These are phyloP conservation scores for Fusarium aywerte DNA, from an alignment of 2,329 filamentous ascomycete species.

Conservation along the genomic window DNA sequence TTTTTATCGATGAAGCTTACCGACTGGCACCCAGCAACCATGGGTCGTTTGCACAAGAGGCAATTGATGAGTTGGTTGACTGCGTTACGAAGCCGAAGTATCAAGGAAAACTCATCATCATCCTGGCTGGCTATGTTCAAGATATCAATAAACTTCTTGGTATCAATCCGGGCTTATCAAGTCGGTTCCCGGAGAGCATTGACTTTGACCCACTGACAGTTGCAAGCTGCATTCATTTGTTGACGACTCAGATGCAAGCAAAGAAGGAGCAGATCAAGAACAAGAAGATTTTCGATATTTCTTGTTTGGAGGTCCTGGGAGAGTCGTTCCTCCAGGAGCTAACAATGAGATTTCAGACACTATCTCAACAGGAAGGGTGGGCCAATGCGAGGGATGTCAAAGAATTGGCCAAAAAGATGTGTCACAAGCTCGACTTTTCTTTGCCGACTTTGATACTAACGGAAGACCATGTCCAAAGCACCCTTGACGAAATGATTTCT, in stretches of 20 bases:
- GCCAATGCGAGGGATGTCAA: constrained; percentile 72
- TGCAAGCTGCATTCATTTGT: constrained; percentile 52
- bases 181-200: constrained; percentile 71
- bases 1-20: constrained; percentile 80
- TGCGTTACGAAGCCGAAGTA: constrained; percentile 66
- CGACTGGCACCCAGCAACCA: constrained; percentile 56
- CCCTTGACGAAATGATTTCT: constrained; percentile 42
- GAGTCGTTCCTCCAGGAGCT: constrained; percentile 19
- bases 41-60: constrained; percentile 67
- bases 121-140: constrained; percentile 74
- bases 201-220: constrained; percentile 62
- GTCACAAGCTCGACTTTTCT: constrained; percentile 48
- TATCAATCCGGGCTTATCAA: constrained; percentile 70
- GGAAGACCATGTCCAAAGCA: constrained; percentile 14
- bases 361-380: constrained; percentile 63
- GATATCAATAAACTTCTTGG: constrained; percentile 73
- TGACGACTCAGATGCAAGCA: constrained; percentile 54
- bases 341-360: constrained; percentile 49
- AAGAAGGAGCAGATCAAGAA: constrained; percentile 36
- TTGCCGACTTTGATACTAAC: constrained; percentile 27
- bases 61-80: constrained; percentile 65
- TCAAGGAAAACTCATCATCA: constrained; percentile 69
- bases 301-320: constrained; percentile 41
- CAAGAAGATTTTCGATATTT: constrained; percentile 40
- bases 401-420: constrained; percentile 63